Evolutionary conservation across 805 yeast species (phyloP).

Genomic region (Hanseniaspora vineae): DNA sequence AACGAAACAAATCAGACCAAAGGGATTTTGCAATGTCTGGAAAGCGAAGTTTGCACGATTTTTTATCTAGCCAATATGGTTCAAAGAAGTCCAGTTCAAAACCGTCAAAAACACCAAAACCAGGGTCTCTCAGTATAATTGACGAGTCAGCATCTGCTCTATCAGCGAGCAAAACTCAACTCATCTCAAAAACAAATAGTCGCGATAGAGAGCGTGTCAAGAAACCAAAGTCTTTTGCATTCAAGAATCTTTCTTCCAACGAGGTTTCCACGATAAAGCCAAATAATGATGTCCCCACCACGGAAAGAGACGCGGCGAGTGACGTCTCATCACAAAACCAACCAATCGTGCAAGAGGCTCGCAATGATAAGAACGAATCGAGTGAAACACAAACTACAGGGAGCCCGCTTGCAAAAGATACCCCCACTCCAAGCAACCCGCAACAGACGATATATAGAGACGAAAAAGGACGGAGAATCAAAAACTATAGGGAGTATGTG

Average conservation of each 20-base stretch:
- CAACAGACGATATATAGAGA: conserved; percentile 45
- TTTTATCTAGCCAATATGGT: background rate
- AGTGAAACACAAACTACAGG: background rate
- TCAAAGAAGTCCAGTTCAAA: background rate
- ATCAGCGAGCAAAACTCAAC: background rate
- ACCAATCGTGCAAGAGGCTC: background rate
- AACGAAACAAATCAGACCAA: background rate
- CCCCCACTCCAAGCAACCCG: background rate
- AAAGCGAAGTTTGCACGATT: background rate
- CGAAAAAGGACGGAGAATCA: conserved; percentile 40
- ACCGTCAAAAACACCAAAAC: background rate
- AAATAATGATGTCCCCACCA: background rate
- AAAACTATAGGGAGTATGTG: conserved; percentile 19
- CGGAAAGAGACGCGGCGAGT: background rate
- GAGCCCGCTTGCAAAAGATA: background rate
- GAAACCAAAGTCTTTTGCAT: background rate
- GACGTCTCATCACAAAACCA: too few species aligned
- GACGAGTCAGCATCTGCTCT: background rate
- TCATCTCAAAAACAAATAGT: background rate
- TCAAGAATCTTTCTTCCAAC: background rate
- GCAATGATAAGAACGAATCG: too few species aligned
- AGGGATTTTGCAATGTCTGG: background rate
- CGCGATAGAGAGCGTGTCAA: background rate
- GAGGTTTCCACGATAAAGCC: background rate
- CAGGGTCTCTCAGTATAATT: background rate